A percentile compares a stretch with the other conserved stretches of the same genome.
Conservation (phyloP, 1,284 basidiomycete genomes). For the Kalmanozyma brasiliensis region DNA sequence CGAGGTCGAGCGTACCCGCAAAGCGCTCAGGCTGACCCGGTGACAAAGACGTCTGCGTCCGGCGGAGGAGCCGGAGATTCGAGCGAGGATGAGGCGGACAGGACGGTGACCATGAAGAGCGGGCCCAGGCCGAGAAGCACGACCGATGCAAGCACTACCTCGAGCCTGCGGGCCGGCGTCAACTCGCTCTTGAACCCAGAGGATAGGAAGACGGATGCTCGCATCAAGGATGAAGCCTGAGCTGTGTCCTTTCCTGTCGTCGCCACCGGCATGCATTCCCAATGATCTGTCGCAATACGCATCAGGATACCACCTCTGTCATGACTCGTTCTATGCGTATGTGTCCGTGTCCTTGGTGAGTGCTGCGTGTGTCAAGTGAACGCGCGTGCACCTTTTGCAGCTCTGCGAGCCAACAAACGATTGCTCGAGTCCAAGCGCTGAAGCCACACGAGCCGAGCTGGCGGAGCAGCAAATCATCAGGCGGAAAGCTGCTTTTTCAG, state of each 20-base stretch:
- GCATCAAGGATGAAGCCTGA: slow-evolving; percentile 29
- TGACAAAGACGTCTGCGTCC: slow-evolving; percentile 7
- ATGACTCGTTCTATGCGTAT: no score
- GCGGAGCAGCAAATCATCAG: no score
- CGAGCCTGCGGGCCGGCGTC: slow-evolving; percentile 34
- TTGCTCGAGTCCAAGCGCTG: no score
- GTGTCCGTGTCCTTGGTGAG: no score
- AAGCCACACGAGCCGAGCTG: no score
- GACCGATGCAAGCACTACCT: slow-evolving; percentile 30
- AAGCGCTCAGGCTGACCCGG: slow-evolving; percentile 6
- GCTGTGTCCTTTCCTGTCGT: neutral
- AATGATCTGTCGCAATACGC: no score
- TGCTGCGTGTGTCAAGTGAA: no score
- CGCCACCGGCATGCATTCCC: no score
- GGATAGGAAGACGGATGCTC: slow-evolving; percentile 7
- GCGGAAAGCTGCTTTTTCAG: no score
- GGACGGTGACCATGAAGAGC: slow-evolving; percentile 33
- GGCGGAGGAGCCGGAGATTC: slow-evolving; percentile 9
- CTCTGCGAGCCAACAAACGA: no score
- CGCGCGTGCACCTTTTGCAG: no score
- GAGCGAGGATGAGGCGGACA: slow-evolving; percentile 39
- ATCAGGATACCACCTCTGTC: no score
- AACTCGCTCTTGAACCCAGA: slow-evolving; percentile 40
- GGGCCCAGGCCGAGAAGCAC: slow-evolving; percentile 25
- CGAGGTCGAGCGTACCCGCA: slow-evolving; percentile 4